phyloP scores from a whole-genome alignment of 768 basidiomycete genomes.

The Boletus tylopilopsis region DNA sequence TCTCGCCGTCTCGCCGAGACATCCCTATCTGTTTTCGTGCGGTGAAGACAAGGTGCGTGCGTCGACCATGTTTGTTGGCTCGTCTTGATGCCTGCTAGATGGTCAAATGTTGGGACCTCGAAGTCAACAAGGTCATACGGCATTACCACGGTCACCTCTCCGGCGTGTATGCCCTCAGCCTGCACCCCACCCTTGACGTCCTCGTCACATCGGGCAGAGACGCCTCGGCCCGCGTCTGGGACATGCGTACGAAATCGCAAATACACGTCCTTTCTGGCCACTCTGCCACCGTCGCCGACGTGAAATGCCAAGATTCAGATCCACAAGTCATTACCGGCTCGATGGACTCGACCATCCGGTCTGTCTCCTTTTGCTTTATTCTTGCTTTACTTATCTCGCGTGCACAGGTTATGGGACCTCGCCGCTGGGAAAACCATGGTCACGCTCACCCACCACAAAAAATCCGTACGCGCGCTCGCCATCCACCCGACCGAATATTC shows the following conservation, averaged over 20 bases:
- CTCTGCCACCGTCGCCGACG: conserved; percentile 92
- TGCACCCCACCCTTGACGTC: conserved; percentile 95
- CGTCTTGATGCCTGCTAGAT: conserved; percentile 51
- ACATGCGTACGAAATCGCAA: conserved; percentile 97
- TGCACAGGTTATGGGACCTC: conserved; percentile 84
- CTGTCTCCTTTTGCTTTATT: conserved; percentile 17
- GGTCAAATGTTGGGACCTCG: conserved; percentile 99
- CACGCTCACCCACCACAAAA: conserved; percentile 99
- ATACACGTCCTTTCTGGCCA: conserved; percentile 93
- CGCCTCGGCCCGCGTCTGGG: conserved; percentile 97
- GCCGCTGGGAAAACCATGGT: conserved; percentile 97
- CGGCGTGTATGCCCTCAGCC: conserved; percentile 89
- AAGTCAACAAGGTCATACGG: conserved; percentile 97
- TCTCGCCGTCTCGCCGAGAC: conserved; percentile 84
- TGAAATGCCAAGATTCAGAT: conserved; percentile 95
- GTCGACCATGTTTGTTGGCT: background rate
- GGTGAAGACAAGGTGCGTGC: conserved; percentile 90
- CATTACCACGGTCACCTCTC: conserved; percentile 99
- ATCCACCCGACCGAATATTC: conserved; percentile 97
- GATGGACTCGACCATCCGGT: conserved; percentile 97
- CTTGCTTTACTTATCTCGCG: background rate
- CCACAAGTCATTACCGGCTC: conserved; percentile 97
- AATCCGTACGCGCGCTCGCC: conserved; percentile 90
- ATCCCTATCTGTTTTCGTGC: conserved; percentile 96
- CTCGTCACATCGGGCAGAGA: conserved; percentile 95